Evolutionary conservation across 1,139 yeast species (phyloP), one percentile per base, ranked within the genome.

Genomic region (Ogataea hybrid): DNA sequence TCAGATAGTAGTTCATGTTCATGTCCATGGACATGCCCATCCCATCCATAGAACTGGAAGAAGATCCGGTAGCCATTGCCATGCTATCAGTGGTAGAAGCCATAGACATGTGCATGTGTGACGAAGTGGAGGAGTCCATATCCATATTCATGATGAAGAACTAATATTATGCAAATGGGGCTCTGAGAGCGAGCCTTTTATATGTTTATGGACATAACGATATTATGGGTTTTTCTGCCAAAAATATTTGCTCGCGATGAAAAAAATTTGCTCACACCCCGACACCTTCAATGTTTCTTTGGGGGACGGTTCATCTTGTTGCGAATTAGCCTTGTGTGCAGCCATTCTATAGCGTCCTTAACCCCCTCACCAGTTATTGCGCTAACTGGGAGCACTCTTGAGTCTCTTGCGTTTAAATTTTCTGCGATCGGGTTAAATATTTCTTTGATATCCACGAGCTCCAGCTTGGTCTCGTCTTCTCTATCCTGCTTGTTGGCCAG

Each of bases 401-500:
- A 81, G 61, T 92, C 97, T 27, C 96, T 77, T 0, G 97, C 97
- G 54, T 87, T 87, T 58, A 92, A 68, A 56, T 83, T 77, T 71
- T 85, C 77, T 46, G 97, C 84, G 59, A 84, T 75, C 62, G 81
- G 70, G 70, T 90, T 79, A 73, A 92, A 72, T 57, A 90, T 64
- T 75, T 94, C 73, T 72, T 90, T 79, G 62, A 92, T 73, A 66
- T 84, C 80, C 67, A 79, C 77, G 53, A 83, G 79, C 57, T 81
- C 96, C 67, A 90, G 70, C 53, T 88, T 84, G 40, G 71, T 71
- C 6, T 49, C 47, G 32, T 50, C 54, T 35, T 87, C 89, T 44
- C 85, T 70, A 64, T 92, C 98, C 67, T 89, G 97, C 63, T 92
- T 92, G 63, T 92, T 92, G 8, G 97, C 97, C 59, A 92, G 71